Base-by-base conservation (phyloP, 1,284 basidiomycete species). In the Pisolithus thermaeus region DNA sequence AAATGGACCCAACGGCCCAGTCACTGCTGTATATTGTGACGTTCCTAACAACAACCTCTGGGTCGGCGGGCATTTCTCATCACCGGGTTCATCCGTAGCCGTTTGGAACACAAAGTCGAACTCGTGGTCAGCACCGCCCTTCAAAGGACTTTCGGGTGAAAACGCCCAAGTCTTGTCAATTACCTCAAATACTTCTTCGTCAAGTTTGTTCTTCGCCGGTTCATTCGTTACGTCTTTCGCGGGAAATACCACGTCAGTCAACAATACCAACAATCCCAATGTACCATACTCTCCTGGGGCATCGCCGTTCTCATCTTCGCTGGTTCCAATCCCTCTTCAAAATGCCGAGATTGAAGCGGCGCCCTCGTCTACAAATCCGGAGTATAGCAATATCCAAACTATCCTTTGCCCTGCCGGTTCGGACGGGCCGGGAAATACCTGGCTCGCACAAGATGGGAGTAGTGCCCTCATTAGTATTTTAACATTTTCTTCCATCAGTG, bases 1-100 rank as follows among this genome's bases (percentile, higher is more conserved):
- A 6, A 72, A 71, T 49, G 80, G 83, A 11, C 81, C 87, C 27
- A 79, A 92, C 57, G 93, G 90, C 39, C 71, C 77, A 43, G 79
- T 97, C 6, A 73, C 80, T 49, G 73, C 92, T 2, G 61, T 97
- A n/a, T 90, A 80, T 59, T 99, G 96, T 70, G 93, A 97, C 69
- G 60, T 76, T 11, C 72, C 75, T 45, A 77, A 81, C 55, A 73
- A 76, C 56, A 81, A 84, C 58, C 72, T 99, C 43, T 96, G 95
- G 87, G 86, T 80, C 20, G 92, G 93, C 27, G 96, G 96, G 23
- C 73, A 70, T 30, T 97, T 98, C 69, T 77, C 79, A 3, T 81
- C 81, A 7, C 84, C 83, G 7, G 77, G 76, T 12, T 78, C 81
- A 22, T 82, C 87, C 27, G 85, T 97, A 41, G 92, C 90, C 14